Base-by-base conservation (phyloP, 352 stramenopile species). In the Pilasporangium apinafurcum region DNA sequence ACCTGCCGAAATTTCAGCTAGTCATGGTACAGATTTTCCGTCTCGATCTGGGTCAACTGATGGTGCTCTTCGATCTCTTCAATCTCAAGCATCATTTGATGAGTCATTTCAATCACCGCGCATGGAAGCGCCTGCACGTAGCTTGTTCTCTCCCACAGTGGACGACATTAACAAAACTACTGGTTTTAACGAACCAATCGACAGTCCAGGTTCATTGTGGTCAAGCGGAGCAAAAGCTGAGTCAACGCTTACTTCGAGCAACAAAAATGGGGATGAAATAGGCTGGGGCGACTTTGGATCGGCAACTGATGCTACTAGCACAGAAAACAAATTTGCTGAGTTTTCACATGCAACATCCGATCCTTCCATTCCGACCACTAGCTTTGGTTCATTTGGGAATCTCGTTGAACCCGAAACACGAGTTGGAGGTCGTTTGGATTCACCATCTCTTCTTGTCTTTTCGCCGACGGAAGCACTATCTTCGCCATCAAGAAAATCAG, bases 141-240 rank as follows among this genome's bases (percentile, higher is more conserved):
- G 51, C 36, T 26, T 59, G 16, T 59, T 59, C 30, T 59, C 51
- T 3, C 51, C 51, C 13, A 59, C 51, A 20, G 44, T 50, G 1
- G 44, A 53, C 12, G 51, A 59, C 13, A 18, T 49, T 33, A 40
- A 33, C 1, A 53, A 39, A 16, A 48, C 33, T 50, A 33, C 22
- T 2, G 33, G 16, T n/a, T 59, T 59, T 18, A 31, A 25, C 3
- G 53, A 44, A 30, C 51, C 51, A 8, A 12, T 53, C 2, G 43
- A 43, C 17, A 53, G 31, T 37, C 16, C 32, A 8, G n/a, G n/a
- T n/a, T n/a, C n/a, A n/a, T n/a, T n/a, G n/a, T n/a, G n/a, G n/a
- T n/a, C n/a, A n/a, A n/a, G n/a, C n/a, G n/a, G n/a, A n/a, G n/a
- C n/a, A n/a, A n/a, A n/a, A n/a, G n/a, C n/a, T n/a, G n/a, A n/a